Conservation (phyloP, 208 protist genomes). For the Trypanosoma lewisi region DNA sequence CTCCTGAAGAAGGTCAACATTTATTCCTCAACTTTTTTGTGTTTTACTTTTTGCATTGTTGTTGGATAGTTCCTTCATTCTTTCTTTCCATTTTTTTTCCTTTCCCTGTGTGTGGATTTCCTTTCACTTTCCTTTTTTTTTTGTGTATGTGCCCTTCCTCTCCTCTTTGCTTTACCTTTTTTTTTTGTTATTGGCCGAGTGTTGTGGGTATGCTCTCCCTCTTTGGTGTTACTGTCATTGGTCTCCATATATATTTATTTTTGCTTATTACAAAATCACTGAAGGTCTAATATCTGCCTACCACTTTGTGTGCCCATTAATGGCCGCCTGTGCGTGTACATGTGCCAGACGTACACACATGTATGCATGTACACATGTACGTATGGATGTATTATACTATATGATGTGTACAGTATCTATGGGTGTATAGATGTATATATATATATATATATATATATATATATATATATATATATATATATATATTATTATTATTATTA, state of each 20-base stretch:
- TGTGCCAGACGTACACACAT: neutral
- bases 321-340: no score
- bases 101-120: neutral
- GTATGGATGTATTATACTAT: conserved; percentile 7
- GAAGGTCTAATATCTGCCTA: no score
- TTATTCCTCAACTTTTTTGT: no score
- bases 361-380: conserved; percentile 3
- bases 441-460: neutral
- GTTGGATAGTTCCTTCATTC: neutral
- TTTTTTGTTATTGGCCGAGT: conserved; percentile 7
- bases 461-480: conserved; percentile 6
- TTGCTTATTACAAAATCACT: no score
- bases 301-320: no score
- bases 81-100: conserved; percentile 12
- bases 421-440: neutral
- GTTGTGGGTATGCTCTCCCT: neutral
- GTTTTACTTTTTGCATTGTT: no score
- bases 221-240: neutral
- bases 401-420: neutral
- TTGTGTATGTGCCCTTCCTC: neutral
- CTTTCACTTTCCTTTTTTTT: conserved; percentile 1
- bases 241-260: no score
- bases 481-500: neutral
- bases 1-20: no score
- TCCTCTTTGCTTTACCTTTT: conserved; percentile 1